Evolutionary conservation across 495 filamentous ascomycete genomes (phyloP).

Genomic region (Penicillium longicatenatum): DNA sequence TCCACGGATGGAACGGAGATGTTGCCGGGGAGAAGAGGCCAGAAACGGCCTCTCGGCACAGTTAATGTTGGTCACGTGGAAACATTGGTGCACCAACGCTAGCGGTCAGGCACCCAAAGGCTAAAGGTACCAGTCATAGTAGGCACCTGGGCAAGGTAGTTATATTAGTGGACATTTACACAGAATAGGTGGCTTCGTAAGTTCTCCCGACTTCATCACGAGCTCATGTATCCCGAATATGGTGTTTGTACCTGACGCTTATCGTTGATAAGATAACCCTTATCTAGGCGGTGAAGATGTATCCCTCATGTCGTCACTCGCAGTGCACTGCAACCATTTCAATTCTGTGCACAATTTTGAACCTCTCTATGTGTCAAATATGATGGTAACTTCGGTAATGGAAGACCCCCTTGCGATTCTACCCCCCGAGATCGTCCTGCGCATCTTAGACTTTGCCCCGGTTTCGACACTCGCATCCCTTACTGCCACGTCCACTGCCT

Average conservation of each 20-base stretch:
- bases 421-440: constrained; percentile 42
- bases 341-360: not conserved
- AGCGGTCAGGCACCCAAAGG: too few species aligned
- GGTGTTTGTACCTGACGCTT: not conserved
- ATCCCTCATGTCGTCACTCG: not conserved
- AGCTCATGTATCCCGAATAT: too few species aligned
- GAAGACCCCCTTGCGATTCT: constrained; percentile 36
- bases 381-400: constrained; percentile 11
- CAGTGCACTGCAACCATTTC: not conserved
- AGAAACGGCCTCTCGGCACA: not conserved
- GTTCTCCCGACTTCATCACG: too few species aligned
- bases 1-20: constrained; percentile 5
- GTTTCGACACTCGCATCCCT: constrained; percentile 36
- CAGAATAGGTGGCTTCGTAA: too few species aligned
- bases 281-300: not conserved
- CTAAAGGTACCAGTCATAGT: too few species aligned
- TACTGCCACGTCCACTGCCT: constrained; percentile 37
- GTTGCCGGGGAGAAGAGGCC: not conserved
- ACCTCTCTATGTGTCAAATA: constrained; percentile 10
- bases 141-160: too few species aligned
- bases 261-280: not conserved
- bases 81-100: too few species aligned
- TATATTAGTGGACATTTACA: not conserved
- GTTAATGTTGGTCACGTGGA: too few species aligned
- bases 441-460: constrained; percentile 37